phyloP scores from a whole-genome alignment of 1,139 yeast species.

The Kazachstania sp. region DNA sequence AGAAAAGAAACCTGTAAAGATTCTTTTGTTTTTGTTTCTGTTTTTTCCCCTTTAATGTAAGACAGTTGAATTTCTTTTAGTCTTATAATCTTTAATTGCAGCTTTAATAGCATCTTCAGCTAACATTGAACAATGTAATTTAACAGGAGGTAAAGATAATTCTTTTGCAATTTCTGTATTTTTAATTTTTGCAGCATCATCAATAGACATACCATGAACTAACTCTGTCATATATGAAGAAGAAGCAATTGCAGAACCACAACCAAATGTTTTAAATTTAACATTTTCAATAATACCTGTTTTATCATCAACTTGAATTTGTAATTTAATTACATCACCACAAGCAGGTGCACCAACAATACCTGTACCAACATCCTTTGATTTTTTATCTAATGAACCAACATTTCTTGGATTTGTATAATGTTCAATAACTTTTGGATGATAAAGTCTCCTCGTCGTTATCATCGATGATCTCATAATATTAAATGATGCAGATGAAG shows the following conservation, averaged over 20 bases:
- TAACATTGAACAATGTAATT: slow-evolving; percentile 94
- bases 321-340: slow-evolving; percentile 98
- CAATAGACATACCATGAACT: slow-evolving; percentile 89
- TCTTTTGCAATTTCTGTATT: slow-evolving; percentile 91
- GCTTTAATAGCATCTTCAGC: slow-evolving; percentile 99
- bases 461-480: neutral
- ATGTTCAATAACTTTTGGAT: slow-evolving; percentile 80
- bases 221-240: slow-evolving; percentile 91
- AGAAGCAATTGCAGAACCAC: slow-evolving; percentile 96
- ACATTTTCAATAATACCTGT: slow-evolving; percentile 91
- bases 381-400: slow-evolving; percentile 78
- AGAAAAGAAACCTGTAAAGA: too few relatives aligned
- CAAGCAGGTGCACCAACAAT: slow-evolving; percentile 98
- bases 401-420: slow-evolving; percentile 95
- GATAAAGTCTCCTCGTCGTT: slow-evolving; percentile 35
- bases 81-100: slow-evolving; percentile 88
- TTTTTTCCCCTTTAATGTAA: slow-evolving; percentile 6
- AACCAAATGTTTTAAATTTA: slow-evolving; percentile 95
- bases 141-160: slow-evolving; percentile 90
- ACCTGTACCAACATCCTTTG: slow-evolving; percentile 86
- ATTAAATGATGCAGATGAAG: neutral
- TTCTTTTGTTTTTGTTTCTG: too few relatives aligned
- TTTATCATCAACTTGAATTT: slow-evolving; percentile 82
- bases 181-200: slow-evolving; percentile 85
- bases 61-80: slow-evolving; percentile 41